These are phyloP conservation scores for Rhodotorula paludigena DNA, from an alignment of 768 basidiomycete species.

Conservation along the genomic window DNA sequence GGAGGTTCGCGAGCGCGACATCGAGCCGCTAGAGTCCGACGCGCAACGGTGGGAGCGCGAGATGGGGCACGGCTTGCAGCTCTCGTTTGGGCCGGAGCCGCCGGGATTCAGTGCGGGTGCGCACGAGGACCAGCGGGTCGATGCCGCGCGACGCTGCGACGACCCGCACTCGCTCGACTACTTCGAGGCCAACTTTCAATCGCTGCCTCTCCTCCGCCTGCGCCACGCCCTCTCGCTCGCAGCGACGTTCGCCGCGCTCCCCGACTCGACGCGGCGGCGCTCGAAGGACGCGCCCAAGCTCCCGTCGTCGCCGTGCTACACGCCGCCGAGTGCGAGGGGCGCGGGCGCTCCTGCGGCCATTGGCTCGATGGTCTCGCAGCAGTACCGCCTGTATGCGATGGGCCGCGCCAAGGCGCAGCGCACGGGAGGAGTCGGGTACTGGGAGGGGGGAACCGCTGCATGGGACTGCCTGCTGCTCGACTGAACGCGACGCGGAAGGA, in stretches of 20 bases:
- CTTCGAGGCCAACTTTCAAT: background rate
- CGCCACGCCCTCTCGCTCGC: conserved; percentile 18
- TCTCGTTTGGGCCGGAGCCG: background rate
- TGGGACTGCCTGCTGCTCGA: background rate
- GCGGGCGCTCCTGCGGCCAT: background rate
- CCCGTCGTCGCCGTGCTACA: background rate
- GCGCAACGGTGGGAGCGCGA: background rate
- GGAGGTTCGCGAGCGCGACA: background rate
- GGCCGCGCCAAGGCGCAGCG: conserved; percentile 17
- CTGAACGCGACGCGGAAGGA: background rate
- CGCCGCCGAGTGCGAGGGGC: background rate
- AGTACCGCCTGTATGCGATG: conserved; percentile 29
- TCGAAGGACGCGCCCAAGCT: background rate
- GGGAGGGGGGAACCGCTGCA: background rate
- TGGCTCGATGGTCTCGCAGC: conserved; percentile 15
- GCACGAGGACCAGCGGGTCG: too few relatives aligned
- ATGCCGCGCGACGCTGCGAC: background rate
- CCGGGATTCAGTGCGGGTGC: too few relatives aligned
- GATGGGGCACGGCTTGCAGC: background rate
- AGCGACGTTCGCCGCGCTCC: background rate
- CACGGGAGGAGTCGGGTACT: conserved; percentile 19
- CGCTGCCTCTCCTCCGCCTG: conserved; percentile 22
- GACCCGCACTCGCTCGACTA: background rate
- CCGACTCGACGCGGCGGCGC: too few relatives aligned
- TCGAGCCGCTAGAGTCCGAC: background rate